A percentile compares a stretch with the other conserved stretches of the same genome.
Conservation (phyloP, 192 early-diverging fungal species). For the Entomortierella chlamydospora region DNA sequence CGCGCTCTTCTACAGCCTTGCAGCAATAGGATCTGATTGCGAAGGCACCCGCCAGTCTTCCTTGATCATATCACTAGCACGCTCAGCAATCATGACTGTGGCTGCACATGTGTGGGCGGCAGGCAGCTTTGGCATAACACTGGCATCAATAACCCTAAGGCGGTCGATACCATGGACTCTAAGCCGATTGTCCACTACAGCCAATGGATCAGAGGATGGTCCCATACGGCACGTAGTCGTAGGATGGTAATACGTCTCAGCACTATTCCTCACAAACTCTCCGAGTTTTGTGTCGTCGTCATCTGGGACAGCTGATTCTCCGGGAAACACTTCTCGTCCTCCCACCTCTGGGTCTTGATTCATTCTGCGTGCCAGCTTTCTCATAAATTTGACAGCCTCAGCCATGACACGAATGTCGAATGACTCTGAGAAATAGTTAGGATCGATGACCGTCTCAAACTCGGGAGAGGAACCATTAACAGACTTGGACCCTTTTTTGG, state of each 20-base stretch:
- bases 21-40: neutral
- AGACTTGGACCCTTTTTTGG: neutral
- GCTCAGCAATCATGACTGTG: slow-evolving; percentile 43
- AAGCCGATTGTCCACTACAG: slow-evolving; percentile 34
- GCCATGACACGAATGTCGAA: slow-evolving; percentile 34
- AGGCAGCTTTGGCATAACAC: slow-evolving; percentile 33
- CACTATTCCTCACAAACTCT: slow-evolving; percentile 6
- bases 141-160: slow-evolving; percentile 41
- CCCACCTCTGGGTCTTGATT: slow-evolving; percentile 28
- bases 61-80: slow-evolving; percentile 32
- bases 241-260: slow-evolving; percentile 42
- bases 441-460: slow-evolving; percentile 33
- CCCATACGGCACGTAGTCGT: slow-evolving; percentile 39
- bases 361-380: slow-evolving; percentile 14
- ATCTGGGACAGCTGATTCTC: slow-evolving; percentile 20
- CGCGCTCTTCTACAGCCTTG: slow-evolving; percentile 4
- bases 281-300: slow-evolving; percentile 19
- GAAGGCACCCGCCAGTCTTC: slow-evolving; percentile 20
- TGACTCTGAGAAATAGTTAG: slow-evolving; percentile 29
- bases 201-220: slow-evolving; percentile 17
- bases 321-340: slow-evolving; percentile 34
- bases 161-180: slow-evolving; percentile 25
- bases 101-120: slow-evolving; percentile 38
- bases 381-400: slow-evolving; percentile 33
- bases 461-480: neutral